Conservation (phyloP, 2,329 filamentous ascomycete genomes). For the Penicillium sp. region DNA sequence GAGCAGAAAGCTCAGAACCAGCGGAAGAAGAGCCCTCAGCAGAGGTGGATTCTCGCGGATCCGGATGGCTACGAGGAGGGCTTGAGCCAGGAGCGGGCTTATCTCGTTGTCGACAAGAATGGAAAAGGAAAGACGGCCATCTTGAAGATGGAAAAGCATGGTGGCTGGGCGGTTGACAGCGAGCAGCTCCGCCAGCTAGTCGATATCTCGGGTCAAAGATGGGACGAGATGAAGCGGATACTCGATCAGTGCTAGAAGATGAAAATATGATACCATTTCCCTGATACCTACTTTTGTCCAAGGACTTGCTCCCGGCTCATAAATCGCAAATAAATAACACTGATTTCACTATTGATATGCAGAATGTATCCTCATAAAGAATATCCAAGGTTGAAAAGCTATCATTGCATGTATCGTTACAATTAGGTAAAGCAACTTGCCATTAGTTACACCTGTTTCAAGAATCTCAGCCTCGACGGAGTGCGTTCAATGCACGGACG, state of each 20-base stretch:
- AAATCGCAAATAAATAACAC: neutral
- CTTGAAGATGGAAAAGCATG: constrained; percentile 73
- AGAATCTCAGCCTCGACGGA: neutral
- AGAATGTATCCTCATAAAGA: neutral
- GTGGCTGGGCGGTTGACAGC: constrained; percentile 66
- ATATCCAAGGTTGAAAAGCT: neutral
- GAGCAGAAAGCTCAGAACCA: constrained; percentile 40
- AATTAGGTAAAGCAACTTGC: neutral
- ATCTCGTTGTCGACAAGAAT: constrained; percentile 67
- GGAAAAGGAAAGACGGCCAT: constrained; percentile 51
- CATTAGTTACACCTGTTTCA: neutral
- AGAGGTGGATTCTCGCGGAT: constrained; percentile 73
- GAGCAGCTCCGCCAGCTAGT: constrained; percentile 59
- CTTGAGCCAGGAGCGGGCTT: constrained; percentile 77
- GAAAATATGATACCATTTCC: constrained; percentile 28
- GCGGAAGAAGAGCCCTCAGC: constrained; percentile 32
- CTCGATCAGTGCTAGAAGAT: constrained; percentile 30
- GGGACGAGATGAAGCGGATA: constrained; percentile 54
- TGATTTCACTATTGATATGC: neutral
- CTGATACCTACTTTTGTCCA: neutral
- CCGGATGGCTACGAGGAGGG: constrained; percentile 87
- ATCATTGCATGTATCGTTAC: constrained; percentile 4
- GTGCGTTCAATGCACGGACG: neutral
- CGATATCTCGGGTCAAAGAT: constrained; percentile 58
- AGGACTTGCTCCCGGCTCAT: neutral